A percentile compares a stretch with the other conserved stretches of the same genome.
These are phyloP conservation scores for Paecilomyces fulvus DNA, from an alignment of 2,329 filamentous ascomycete genomes.

Conservation along the genomic window DNA sequence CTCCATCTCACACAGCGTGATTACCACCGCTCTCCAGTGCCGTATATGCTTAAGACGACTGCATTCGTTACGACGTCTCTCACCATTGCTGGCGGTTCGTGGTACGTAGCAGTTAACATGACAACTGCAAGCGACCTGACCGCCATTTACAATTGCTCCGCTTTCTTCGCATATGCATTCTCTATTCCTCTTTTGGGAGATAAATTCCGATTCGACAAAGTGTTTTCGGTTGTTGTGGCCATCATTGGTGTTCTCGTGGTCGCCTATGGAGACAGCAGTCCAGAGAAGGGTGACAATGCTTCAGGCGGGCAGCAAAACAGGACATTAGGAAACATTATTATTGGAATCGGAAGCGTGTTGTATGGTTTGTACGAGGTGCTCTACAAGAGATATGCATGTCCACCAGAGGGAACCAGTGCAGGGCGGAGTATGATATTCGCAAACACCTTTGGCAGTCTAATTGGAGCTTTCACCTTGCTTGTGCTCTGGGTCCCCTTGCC, in stretches of 20 bases:
- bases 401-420: constrained; percentile 76
- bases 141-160: constrained; percentile 98
- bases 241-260: constrained; percentile 89
- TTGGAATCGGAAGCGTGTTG: constrained; percentile 79
- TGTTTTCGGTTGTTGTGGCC: constrained; percentile 75
- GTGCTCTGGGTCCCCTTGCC: constrained; percentile 92
- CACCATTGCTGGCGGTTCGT: constrained; percentile 83
- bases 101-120: constrained; percentile 91
- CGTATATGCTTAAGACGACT: constrained; percentile 72
- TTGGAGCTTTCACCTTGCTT: constrained; percentile 74
- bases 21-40: constrained; percentile 43
- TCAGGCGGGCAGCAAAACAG: constrained; percentile 53
- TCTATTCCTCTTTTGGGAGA: constrained; percentile 84
- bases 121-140: constrained; percentile 91
- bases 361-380: constrained; percentile 97
- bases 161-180: constrained; percentile 97
- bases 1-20: constrained; percentile 50
- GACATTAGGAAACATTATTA: constrained; percentile 80
- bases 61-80: constrained; percentile 75
- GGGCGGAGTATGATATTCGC: constrained; percentile 93
- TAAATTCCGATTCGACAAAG: constrained; percentile 74
- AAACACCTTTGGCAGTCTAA: constrained; percentile 80
- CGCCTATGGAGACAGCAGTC: constrained; percentile 73
- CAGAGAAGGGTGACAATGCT: constrained; percentile 36
- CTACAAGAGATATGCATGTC: constrained; percentile 89